These are phyloP conservation scores for Cryptococcus jaspeensis DNA, from an alignment of 1,284 basidiomycete genomes.

Conservation along the genomic window DNA sequence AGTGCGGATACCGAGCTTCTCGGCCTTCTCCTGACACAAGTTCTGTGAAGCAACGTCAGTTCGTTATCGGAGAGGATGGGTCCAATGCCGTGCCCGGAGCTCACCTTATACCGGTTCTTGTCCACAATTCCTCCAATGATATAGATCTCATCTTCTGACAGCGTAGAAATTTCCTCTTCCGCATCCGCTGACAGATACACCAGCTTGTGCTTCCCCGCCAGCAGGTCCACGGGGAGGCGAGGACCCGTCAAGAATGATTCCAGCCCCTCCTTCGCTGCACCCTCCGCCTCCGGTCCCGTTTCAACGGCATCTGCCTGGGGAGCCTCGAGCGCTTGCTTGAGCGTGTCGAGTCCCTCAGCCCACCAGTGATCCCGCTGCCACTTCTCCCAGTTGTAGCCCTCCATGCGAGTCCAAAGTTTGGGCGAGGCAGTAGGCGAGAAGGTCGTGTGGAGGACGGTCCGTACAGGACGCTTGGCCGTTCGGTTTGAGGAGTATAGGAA, in stretches of 20 bases:
- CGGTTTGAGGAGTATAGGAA: slow-evolving; percentile 88
- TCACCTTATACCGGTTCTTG: slow-evolving; percentile 92
- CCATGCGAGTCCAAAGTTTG: slow-evolving; percentile 39
- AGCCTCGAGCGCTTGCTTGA: slow-evolving; percentile 17
- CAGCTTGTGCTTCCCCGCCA: slow-evolving; percentile 56
- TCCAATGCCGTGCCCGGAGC: slow-evolving; percentile 12
- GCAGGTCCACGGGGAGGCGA: slow-evolving; percentile 20
- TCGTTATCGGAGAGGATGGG: neutral
- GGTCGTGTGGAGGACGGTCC: slow-evolving; percentile 71
- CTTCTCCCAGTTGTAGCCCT: slow-evolving; percentile 58
- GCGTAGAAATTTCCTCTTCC: slow-evolving; percentile 72
- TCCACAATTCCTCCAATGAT: slow-evolving; percentile 97
- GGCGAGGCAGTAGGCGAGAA: slow-evolving; percentile 52
- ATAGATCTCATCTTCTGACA: slow-evolving; percentile 83
- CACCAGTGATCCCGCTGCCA: slow-evolving; percentile 84
- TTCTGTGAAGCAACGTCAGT: slow-evolving; percentile 57
- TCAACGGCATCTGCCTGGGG: neutral
- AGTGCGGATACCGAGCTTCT: slow-evolving; percentile 68
- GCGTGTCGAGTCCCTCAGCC: slow-evolving; percentile 54
- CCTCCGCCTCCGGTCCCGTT: neutral
- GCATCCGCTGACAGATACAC: slow-evolving; percentile 97
- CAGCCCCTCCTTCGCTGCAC: neutral
- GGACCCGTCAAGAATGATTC: slow-evolving; percentile 15
- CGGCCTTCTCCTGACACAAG: slow-evolving; percentile 85
- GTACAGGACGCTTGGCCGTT: slow-evolving; percentile 67